Percentiles rank a stretch among this genome's conserved stretches.
Evolutionary conservation across 495 filamentous ascomycete genomes (phyloP).

Genomic region (Cladorrhinum samala): DNA sequence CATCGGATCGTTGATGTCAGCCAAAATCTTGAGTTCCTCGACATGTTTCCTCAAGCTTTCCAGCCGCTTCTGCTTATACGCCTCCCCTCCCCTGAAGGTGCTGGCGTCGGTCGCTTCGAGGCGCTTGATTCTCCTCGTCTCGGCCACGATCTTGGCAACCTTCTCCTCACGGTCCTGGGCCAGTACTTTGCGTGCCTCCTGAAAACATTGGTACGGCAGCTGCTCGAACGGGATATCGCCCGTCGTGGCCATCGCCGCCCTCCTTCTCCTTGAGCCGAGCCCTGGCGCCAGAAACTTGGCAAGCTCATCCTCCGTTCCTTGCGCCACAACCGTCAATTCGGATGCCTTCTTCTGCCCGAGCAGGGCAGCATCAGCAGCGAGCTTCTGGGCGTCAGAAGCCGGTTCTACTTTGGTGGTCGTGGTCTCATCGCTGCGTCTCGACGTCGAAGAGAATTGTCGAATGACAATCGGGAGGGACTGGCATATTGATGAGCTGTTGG

Average conservation of each 20-base stretch:
- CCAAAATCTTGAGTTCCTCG: constrained; percentile 77
- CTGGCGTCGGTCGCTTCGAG: constrained; percentile 54
- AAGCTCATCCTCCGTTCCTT: constrained; percentile 54
- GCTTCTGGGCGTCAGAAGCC: constrained; percentile 10
- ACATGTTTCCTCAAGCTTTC: constrained; percentile 65
- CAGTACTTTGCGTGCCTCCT: constrained; percentile 84
- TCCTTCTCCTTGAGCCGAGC: constrained; percentile 76
- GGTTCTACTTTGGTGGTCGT: constrained; percentile 21
- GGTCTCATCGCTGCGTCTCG: constrained; percentile 35
- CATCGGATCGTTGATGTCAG: constrained; percentile 91
- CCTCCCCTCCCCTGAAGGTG: constrained; percentile 52
- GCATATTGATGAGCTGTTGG: constrained; percentile 22
- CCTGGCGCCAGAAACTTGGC: constrained; percentile 52
- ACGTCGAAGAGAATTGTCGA: constrained; percentile 42
- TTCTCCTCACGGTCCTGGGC: constrained; percentile 78
- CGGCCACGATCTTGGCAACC: constrained; percentile 54
- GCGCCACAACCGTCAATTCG: constrained; percentile 32
- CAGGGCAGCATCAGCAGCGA: constrained; percentile 12
- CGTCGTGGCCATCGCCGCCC: constrained; percentile 64
- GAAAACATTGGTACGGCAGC: constrained; percentile 93
- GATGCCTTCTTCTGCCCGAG: constrained; percentile 8
- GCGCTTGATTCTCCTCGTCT: constrained; percentile 52
- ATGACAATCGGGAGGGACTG: constrained; percentile 29
- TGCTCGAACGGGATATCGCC: constrained; percentile 82
- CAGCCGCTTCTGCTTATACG: constrained; percentile 57